phyloP scores from a whole-genome alignment of 2,329 filamentous ascomycete species.

The Ophiostoma montium region DNA sequence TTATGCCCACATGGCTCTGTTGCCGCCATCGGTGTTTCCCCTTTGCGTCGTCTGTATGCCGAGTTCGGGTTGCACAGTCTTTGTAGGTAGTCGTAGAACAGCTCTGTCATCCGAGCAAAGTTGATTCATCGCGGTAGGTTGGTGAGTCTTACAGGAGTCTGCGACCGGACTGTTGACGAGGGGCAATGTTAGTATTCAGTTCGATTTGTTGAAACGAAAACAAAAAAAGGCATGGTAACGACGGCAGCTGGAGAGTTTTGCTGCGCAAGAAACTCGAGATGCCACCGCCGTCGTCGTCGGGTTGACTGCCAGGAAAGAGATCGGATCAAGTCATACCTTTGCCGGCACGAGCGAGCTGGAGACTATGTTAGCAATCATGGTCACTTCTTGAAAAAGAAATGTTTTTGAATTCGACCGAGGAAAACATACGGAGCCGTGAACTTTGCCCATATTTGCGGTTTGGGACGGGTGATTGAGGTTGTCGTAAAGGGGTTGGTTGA shows the following conservation, averaged over 20 bases:
- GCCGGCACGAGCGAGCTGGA: slow-evolving; percentile 33
- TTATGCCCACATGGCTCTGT: not conserved
- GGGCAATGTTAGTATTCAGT: slow-evolving; percentile 3
- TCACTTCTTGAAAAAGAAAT: not conserved
- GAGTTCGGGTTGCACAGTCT: not conserved
- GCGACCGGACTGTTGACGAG: slow-evolving; percentile 12
- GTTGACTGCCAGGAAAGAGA: slow-evolving; percentile 44
- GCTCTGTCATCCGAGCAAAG: not conserved
- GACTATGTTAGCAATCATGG: slow-evolving; percentile 5
- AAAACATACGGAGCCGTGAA: slow-evolving; percentile 15
- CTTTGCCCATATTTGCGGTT: slow-evolving; percentile 13
- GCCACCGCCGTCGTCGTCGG: not conserved
- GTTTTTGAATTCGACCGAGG: not conserved
- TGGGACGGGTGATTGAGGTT: slow-evolving; percentile 5
- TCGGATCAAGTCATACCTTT: slow-evolving; percentile 79
- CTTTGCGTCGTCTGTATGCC: not conserved
- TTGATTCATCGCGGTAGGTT: not conserved
- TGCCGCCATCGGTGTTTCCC: not conserved
- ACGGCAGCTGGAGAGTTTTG: not conserved
- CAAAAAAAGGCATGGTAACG: not conserved
- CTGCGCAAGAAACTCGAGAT: not conserved
- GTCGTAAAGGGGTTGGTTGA: not conserved
- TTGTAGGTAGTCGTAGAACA: not conserved
- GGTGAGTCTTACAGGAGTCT: slow-evolving; percentile 14
- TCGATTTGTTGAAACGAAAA: not conserved